Evolutionary conservation across 352 stramenopile genomes (phyloP).

Genomic region (Pythium phragmitis): DNA sequence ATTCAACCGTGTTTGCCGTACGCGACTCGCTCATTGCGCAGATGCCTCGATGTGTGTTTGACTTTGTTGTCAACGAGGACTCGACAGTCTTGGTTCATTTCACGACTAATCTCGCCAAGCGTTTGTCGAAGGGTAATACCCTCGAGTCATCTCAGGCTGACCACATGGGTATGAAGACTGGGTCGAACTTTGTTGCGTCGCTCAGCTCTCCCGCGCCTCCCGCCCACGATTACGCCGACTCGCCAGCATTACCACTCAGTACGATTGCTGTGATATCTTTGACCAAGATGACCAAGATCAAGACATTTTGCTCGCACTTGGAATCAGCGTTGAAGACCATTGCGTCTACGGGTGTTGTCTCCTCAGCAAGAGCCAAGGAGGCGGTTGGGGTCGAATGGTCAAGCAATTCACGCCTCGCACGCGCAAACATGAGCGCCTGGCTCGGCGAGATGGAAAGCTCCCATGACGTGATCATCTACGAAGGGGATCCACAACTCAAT

Average conservation of each 20-base stretch:
- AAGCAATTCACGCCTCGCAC: conserved; percentile 57
- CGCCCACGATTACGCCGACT: conserved; percentile 24
- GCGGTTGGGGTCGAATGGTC: conserved; percentile 73
- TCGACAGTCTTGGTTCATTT: conserved; percentile 78
- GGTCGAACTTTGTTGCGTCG: conserved; percentile 55
- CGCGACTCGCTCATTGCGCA: conserved; percentile 87
- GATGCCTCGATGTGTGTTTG: conserved; percentile 85
- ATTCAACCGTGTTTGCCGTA: conserved; percentile 83
- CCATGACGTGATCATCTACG: conserved; percentile 80
- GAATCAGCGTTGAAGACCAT: conserved; percentile 62
- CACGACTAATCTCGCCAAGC: conserved; percentile 69
- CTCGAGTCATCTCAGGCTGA: conserved; percentile 37
- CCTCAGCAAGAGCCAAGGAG: conserved; percentile 61
- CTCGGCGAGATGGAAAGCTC: conserved; percentile 80
- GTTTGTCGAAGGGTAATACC: conserved; percentile 47
- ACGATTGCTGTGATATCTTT: conserved; percentile 78
- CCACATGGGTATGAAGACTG: conserved; percentile 33
- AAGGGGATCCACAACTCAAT: conserved; percentile 69
- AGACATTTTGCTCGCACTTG: conserved; percentile 74
- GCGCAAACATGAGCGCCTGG: conserved; percentile 74
- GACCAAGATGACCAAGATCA: conserved; percentile 73
- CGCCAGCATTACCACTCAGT: conserved; percentile 47
- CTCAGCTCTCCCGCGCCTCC: conserved; percentile 37
- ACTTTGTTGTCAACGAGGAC: conserved; percentile 73
- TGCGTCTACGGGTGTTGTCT: conserved; percentile 64